Percentiles rank a stretch among this genome's conserved stretches.
Evolutionary conservation across 352 stramenopile genomes (phyloP).

Genomic region (Globisporangium radiosum): DNA sequence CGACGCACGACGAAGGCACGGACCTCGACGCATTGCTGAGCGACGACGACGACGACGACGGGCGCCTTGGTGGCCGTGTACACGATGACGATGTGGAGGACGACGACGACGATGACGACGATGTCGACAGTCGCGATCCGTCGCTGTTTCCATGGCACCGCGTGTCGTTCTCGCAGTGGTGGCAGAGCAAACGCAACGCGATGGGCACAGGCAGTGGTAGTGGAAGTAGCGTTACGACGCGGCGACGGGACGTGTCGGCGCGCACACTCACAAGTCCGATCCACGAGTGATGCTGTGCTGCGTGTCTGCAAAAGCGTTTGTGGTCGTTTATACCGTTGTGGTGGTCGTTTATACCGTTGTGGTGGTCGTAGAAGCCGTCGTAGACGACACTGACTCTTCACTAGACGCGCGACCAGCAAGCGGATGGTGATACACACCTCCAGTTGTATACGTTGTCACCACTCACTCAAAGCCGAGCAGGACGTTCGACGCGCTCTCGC

Average conservation of each 20-base stretch:
- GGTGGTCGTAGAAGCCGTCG: no score
- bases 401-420: no score
- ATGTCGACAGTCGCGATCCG: conserved; percentile 11
- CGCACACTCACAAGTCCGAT: conserved; percentile 11
- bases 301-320: not conserved
- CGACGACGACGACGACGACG: conserved; percentile 48
- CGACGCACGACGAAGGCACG: conserved; percentile 48
- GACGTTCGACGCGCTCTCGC: conserved; percentile 37
- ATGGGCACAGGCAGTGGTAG: not conserved
- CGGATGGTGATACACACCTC: not conserved
- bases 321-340: not conserved
- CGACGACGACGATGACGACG: not conserved
- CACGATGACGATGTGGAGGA: conserved; percentile 20
- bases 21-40: conserved; percentile 60
- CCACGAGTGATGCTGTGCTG: conserved; percentile 3
- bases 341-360: not conserved
- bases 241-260: conserved; percentile 10
- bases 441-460: not conserved
- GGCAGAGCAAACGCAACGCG: conserved; percentile 42
- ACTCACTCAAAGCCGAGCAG: conserved; percentile 60
- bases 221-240: not conserved
- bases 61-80: conserved; percentile 17
- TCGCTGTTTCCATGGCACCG: conserved; percentile 66
- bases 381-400: no score
- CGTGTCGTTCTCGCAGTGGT: conserved; percentile 78